Conservation (phyloP, 345 rosid species). For the Eucalyptus polybractea region DNA sequence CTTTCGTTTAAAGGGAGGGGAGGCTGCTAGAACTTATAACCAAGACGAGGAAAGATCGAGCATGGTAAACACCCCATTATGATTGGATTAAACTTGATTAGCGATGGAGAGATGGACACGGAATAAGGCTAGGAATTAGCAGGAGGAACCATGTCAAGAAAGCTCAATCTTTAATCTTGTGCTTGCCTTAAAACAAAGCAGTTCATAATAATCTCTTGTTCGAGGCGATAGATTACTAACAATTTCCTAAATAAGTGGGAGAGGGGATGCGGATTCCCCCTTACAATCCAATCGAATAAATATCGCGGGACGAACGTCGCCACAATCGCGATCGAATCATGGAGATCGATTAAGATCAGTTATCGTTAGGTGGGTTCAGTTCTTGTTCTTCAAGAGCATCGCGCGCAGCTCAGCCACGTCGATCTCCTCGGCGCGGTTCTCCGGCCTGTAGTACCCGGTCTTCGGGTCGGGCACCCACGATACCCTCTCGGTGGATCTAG, state of each 20-base stretch:
- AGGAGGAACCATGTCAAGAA: background rate
- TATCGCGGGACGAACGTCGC: background rate
- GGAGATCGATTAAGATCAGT: background rate
- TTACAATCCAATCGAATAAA: background rate
- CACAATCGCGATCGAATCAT: background rate
- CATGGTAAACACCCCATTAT: rapidly evolving
- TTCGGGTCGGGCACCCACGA: constrained; percentile 82
- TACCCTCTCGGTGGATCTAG: constrained; percentile 23
- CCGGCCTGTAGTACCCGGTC: constrained; percentile 82
- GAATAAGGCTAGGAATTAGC: background rate
- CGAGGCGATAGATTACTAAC: background rate
- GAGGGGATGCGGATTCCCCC: background rate
- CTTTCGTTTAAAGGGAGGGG: background rate
- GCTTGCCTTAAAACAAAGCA: background rate
- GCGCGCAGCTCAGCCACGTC: constrained; percentile 67
- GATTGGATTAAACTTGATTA: no score
- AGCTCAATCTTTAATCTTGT: background rate
- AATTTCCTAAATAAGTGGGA: background rate
- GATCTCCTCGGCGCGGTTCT: constrained; percentile 40
- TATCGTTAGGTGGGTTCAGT: background rate
- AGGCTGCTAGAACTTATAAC: background rate
- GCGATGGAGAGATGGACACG: background rate
- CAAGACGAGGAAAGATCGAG: background rate
- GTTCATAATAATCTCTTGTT: background rate
- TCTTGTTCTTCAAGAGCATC: constrained; percentile 43